Evolutionary conservation across 139 green algal genomes (phyloP).

Genomic region (Chlorella sorokiniana): DNA sequence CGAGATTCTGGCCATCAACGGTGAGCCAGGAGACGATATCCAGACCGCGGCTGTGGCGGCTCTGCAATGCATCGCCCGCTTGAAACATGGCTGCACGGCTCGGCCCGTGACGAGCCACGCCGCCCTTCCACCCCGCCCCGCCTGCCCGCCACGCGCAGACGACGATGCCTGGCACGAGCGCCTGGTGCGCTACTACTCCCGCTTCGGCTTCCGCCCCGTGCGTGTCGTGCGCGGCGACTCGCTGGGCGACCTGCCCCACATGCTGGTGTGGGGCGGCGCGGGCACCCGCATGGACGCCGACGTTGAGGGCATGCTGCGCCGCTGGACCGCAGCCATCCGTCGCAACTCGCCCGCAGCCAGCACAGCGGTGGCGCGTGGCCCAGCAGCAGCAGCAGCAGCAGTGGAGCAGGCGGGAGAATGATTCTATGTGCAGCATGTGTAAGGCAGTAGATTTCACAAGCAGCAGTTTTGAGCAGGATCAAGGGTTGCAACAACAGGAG

Average conservation of each 20-base stretch:
- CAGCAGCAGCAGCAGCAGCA: neutral
- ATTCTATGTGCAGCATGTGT: too few species aligned
- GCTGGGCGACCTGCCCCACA: conserved; percentile 52
- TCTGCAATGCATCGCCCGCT: too few species aligned
- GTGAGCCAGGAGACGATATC: too few species aligned
- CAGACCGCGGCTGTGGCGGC: too few species aligned
- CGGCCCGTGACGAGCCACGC: neutral
- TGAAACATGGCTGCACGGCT: too few species aligned
- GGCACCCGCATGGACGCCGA: conserved; percentile 84
- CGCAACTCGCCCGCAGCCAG: conserved; percentile 7
- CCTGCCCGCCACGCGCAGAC: neutral
- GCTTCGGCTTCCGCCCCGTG: conserved; percentile 65
- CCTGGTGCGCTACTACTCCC: conserved; percentile 68
- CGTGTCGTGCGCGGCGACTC: conserved; percentile 52
- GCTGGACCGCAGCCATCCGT: conserved; percentile 61
- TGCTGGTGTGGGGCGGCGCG: conserved; percentile 83
- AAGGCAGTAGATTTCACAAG: too few species aligned
- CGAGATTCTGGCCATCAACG: conserved; percentile 88
- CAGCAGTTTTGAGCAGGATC: neutral
- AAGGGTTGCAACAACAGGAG: too few species aligned
- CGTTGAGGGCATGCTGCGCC: conserved; percentile 52
- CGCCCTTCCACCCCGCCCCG: neutral
- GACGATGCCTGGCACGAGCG: conserved; percentile 45
- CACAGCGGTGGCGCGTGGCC: neutral
- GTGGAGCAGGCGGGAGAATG: neutral